Evolutionary conservation across 2,329 filamentous ascomycete species (phyloP).

Genomic region (Cercospora zeina): DNA sequence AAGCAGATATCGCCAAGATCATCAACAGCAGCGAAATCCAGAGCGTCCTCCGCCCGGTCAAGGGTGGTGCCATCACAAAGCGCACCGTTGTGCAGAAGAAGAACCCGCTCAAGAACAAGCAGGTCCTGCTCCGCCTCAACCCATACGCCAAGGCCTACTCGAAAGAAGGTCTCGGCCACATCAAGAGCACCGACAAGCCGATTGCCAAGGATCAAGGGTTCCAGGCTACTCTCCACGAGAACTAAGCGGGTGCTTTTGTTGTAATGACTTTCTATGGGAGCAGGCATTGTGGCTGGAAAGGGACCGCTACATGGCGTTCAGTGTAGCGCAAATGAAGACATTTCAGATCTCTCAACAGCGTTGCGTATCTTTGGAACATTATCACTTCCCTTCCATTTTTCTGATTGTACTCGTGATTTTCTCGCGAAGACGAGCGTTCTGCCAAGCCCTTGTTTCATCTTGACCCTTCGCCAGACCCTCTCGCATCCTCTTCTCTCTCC

Average conservation of each 20-base stretch:
- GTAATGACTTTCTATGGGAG: constrained; percentile 28
- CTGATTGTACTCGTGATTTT: not conserved
- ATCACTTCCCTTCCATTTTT: not conserved
- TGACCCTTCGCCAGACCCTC: not conserved
- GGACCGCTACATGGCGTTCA: constrained; percentile 31
- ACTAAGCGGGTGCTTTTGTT: constrained; percentile 42
- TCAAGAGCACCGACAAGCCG: constrained; percentile 66
- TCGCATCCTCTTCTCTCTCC: not conserved
- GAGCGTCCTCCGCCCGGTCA: constrained; percentile 87
- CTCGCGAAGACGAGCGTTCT: not conserved
- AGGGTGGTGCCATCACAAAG: constrained; percentile 88
- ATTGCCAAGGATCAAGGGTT: constrained; percentile 56
- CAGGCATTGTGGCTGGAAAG: constrained; percentile 25
- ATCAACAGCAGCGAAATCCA: constrained; percentile 99
- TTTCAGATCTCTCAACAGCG: constrained; percentile 11
- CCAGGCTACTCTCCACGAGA: constrained; percentile 50
- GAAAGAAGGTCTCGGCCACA: constrained; percentile 78
- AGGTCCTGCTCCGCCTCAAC: constrained; percentile 97
- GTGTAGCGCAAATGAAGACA: constrained; percentile 25
- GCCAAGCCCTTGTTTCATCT: not conserved
- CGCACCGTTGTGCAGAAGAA: constrained; percentile 95
- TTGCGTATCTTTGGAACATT: not conserved
- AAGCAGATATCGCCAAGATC: constrained; percentile 93
- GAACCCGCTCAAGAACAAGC: constrained; percentile 99
- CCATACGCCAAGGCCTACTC: constrained; percentile 90